A percentile compares a stretch with the other conserved stretches of the same genome.
Conservation (phyloP, 495 filamentous ascomycete genomes). For the Xylaria acuta region DNA sequence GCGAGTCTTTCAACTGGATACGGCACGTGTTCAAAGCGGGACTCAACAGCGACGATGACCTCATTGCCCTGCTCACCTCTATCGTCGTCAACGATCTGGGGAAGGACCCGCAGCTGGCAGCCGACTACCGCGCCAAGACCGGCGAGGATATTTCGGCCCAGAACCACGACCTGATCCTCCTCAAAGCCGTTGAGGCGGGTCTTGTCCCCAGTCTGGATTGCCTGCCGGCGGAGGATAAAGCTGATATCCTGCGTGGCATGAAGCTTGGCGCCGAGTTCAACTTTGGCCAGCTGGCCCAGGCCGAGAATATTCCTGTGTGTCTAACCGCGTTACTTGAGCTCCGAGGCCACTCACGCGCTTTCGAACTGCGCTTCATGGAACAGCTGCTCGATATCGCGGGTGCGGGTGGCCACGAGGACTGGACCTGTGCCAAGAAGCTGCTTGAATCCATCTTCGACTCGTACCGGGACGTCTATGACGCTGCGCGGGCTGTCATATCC, state of each 20-base stretch:
- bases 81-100: conserved; percentile 51
- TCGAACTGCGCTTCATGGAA: conserved; percentile 47
- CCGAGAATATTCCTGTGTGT: conserved; percentile 45
- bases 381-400: conserved; percentile 49
- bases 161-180: conserved; percentile 48
- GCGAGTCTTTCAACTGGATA: conserved; percentile 35
- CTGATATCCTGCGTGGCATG: conserved; percentile 48
- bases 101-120: conserved; percentile 44
- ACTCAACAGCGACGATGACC: conserved; percentile 28
- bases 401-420: conserved; percentile 47
- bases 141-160: conserved; percentile 31
- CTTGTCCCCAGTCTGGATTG: conserved; percentile 37
- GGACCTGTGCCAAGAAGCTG: conserved; percentile 44
- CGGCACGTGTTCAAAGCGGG: conserved; percentile 21
- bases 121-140: conserved; percentile 35
- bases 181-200: conserved; percentile 41
- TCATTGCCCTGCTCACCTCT: conserved; percentile 44
- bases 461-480: conserved; percentile 41
- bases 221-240: conserved; percentile 34
- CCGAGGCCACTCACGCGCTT: conserved; percentile 35
- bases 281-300: conserved; percentile 50
- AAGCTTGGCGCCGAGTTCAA: conserved; percentile 56
- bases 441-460: conserved; percentile 45
- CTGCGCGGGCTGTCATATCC: conserved; percentile 37
- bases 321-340: conserved; percentile 38